phyloP scores from a whole-genome alignment of 2,329 filamentous ascomycete species.

The Penicillium sp. region DNA sequence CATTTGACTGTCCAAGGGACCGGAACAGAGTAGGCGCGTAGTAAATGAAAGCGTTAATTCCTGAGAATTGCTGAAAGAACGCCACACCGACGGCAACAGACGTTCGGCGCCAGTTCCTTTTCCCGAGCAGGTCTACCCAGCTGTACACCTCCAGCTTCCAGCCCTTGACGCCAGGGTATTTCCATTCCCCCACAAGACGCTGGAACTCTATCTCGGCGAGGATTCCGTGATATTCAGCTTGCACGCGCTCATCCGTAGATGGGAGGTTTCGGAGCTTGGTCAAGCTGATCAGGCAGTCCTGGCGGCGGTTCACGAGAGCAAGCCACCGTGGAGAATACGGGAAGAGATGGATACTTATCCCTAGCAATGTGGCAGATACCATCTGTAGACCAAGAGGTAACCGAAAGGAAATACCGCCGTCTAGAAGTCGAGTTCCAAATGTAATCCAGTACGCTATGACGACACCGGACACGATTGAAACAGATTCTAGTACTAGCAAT shows the following conservation, averaged over 20 bases:
- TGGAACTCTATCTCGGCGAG: constrained; percentile 55
- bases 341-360: constrained; percentile 50
- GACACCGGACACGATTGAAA: neutral
- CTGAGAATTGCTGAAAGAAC: constrained; percentile 51
- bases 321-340: constrained; percentile 54
- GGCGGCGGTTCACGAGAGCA: constrained; percentile 41
- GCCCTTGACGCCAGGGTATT: constrained; percentile 39
- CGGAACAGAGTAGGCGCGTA: constrained; percentile 51
- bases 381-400: constrained; percentile 53
- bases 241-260: constrained; percentile 52
- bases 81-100: constrained; percentile 46
- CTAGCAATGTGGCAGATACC: constrained; percentile 47
- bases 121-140: constrained; percentile 54
- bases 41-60: constrained; percentile 54
- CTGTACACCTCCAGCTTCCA: constrained; percentile 50
- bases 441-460: constrained; percentile 1
- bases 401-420: constrained; percentile 33
- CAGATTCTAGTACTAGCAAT: constrained; percentile 24
- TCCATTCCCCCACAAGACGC: constrained; percentile 43
- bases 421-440: neutral
- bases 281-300: constrained; percentile 46
- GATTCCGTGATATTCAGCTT: constrained; percentile 56
- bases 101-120: constrained; percentile 34
- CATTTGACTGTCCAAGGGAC: constrained; percentile 32
- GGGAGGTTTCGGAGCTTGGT: constrained; percentile 33